Evolutionary conservation across 345 rosid genomes (phyloP).

Genomic region (Geranium brycei): DNA sequence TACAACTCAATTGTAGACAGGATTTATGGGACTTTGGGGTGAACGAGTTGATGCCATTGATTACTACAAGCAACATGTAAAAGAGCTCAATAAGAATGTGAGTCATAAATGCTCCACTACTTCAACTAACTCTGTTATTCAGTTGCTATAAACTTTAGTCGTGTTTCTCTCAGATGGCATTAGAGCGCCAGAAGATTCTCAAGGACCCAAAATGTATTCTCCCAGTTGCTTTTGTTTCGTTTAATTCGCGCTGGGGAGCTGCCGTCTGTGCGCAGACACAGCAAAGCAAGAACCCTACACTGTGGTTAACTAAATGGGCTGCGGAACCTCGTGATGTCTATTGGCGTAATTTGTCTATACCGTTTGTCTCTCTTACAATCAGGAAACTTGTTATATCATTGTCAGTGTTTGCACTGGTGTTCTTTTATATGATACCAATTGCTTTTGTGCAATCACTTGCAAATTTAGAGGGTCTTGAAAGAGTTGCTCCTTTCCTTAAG

Average conservation of each 20-base stretch:
- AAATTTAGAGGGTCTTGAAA: constrained; percentile 76
- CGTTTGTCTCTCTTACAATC: constrained; percentile 71
- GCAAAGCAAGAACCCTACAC: constrained; percentile 83
- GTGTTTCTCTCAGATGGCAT: constrained; percentile 44
- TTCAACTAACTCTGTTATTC: neutral
- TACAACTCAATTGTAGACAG: constrained; percentile 37
- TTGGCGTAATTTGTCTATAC: constrained; percentile 87
- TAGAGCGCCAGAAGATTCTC: constrained; percentile 59
- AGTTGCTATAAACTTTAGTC: neutral
- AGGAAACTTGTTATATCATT: constrained; percentile 60
- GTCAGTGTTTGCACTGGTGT: constrained; percentile 69
- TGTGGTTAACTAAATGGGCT: constrained; percentile 89
- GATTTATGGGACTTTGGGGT: constrained; percentile 81
- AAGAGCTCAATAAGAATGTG: constrained; percentile 50
- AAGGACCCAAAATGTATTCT: constrained; percentile 56
- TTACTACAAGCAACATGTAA: constrained; percentile 53
- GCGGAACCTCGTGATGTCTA: constrained; percentile 96
- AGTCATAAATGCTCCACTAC: constrained; percentile 11
- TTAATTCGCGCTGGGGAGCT: constrained; percentile 92
- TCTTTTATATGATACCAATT: constrained; percentile 97
- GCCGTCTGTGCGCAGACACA: constrained; percentile 98
- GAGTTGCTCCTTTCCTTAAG: constrained; percentile 87
- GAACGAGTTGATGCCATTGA: constrained; percentile 67
- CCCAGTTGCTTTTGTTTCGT: constrained; percentile 83
- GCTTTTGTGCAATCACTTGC: constrained; percentile 99